Conservation (phyloP, 148 eudicot genomes). For the Rhododendron henanense region DNA sequence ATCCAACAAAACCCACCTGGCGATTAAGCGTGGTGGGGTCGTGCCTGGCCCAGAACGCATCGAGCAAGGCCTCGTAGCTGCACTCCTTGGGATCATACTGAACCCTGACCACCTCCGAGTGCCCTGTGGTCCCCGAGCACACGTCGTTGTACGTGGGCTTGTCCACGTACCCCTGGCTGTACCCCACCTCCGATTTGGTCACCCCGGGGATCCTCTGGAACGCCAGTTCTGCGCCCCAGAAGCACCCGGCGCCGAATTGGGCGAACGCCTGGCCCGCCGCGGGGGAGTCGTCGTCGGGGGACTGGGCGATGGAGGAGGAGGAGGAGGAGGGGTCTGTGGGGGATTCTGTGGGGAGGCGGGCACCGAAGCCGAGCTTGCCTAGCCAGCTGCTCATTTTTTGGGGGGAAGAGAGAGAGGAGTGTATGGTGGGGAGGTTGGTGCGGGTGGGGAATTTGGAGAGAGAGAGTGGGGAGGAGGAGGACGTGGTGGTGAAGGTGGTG, state of each 20-base stretch:
- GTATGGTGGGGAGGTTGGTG: not conserved
- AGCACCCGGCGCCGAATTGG: slow-evolving; percentile 48
- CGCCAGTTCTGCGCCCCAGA: slow-evolving; percentile 47
- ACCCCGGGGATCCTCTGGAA: slow-evolving; percentile 47
- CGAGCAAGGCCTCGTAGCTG: slow-evolving; percentile 36
- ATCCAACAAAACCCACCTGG: slow-evolving; percentile 25
- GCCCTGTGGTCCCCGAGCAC: slow-evolving; percentile 46
- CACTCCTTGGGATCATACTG: slow-evolving; percentile 50
- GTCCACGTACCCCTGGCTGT: slow-evolving; percentile 30
- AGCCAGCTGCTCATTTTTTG: slow-evolving; percentile 30
- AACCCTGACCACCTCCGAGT: slow-evolving; percentile 58
- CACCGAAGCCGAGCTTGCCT: slow-evolving; percentile 32
- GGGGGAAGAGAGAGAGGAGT: not conserved
- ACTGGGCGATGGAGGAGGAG: slow-evolving; percentile 23
- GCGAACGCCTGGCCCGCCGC: slow-evolving; percentile 36
- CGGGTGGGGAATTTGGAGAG: slow-evolving; percentile 2
- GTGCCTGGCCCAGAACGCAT: slow-evolving; percentile 48
- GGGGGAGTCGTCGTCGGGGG: slow-evolving; percentile 33
- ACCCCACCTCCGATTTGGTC: slow-evolving; percentile 42
- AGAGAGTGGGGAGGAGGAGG: slow-evolving; percentile 1
- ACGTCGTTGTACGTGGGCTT: slow-evolving; percentile 43
- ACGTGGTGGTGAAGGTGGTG: not conserved
- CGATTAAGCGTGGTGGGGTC: slow-evolving; percentile 61
- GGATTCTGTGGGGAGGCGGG: slow-evolving; percentile 27
- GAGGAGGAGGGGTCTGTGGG: slow-evolving; percentile 22